Base-by-base conservation (phyloP, 495 filamentous ascomycete species). In the Cetradonia linearis region DNA sequence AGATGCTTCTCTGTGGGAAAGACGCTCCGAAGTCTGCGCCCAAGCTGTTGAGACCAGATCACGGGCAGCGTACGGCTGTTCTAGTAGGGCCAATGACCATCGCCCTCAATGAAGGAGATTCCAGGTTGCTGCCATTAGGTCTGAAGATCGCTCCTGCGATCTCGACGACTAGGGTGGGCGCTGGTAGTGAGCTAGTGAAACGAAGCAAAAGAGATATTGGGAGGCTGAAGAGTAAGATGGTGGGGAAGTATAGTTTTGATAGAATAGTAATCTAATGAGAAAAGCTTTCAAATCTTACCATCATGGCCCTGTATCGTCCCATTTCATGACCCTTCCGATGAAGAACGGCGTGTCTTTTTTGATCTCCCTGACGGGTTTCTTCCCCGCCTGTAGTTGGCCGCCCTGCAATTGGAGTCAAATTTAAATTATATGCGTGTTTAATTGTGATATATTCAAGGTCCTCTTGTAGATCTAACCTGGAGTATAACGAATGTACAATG, bases 241-340 rank as follows among this genome's bases (percentile, higher is more conserved):
- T 85, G 49, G 83, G 83, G 42, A 80, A 85, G 62, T 94, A 94
- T 74, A 87, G 86, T 30, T 79, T 90, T 58, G 85, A 90, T 68
- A 78, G 81, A 69, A 84, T 92, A 59, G 69, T 81, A 55, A 72
- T 89, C 25, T 16, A 23, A 27, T 36, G 44, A 60, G 31, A 20
- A 34, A 20, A 53, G 2, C 0, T 2, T 52, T 52, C 30, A 49
- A 4, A 11, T 27, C 47, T 52, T n/a, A 48, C 10, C 6, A 25
- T 5, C 5, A 48, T 23, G 9, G 14, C 40, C 42, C 23, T n/a
- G 2, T n/a, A 16, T 7, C 7, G 5, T 20, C 42, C 1, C 8
- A 7, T 20, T 7, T 14, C 14, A 46, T 6, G 13, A n/a, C 42
- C 23, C 42, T 46, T n/a, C n/a, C n/a, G n/a, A n/a, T n/a, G n/a